A percentile compares a stretch with the other conserved stretches of the same genome.
phyloP scores from a whole-genome alignment of 768 basidiomycete genomes.

The Psilocybe azurescens region DNA sequence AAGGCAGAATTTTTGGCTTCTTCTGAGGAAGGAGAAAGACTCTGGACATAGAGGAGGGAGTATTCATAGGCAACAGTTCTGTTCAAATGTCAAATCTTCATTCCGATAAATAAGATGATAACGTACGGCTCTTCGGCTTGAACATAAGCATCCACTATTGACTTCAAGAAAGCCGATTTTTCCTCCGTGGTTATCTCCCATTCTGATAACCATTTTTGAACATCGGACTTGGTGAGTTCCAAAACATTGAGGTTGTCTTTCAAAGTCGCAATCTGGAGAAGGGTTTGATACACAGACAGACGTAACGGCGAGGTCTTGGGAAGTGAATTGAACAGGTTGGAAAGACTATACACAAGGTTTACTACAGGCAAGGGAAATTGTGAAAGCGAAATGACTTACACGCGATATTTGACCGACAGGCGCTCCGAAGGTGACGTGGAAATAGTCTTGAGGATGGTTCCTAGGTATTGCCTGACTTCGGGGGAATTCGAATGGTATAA shows the following conservation, averaged over 20 bases:
- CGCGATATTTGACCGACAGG: constrained; percentile 71
- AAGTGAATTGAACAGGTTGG: constrained; percentile 82
- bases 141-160: constrained; percentile 62
- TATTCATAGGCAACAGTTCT: constrained; percentile 72
- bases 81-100: not conserved
- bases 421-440: constrained; percentile 58
- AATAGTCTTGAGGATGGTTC: constrained; percentile 57
- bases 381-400: constrained; percentile 51
- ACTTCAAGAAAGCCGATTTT: constrained; percentile 69
- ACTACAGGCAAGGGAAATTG: constrained; percentile 7
- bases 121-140: constrained; percentile 60
- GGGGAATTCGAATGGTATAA: constrained; percentile 60
- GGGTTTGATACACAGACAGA: constrained; percentile 61
- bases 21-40: constrained; percentile 60
- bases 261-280: constrained; percentile 62
- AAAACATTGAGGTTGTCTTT: constrained; percentile 70
- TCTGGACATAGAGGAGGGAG: constrained; percentile 62
- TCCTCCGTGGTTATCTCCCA: constrained; percentile 71
- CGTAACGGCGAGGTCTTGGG: constrained; percentile 72
- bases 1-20: constrained; percentile 58
- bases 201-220: constrained; percentile 81
- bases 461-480: constrained; percentile 57
- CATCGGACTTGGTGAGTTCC: constrained; percentile 58
- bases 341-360: constrained; percentile 53
- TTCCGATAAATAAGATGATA: not conserved